Percentiles rank a stretch among this genome's conserved stretches.
phyloP scores from a whole-genome alignment of 176 grass and related monocot species.

The Pharus latifolius region DNA sequence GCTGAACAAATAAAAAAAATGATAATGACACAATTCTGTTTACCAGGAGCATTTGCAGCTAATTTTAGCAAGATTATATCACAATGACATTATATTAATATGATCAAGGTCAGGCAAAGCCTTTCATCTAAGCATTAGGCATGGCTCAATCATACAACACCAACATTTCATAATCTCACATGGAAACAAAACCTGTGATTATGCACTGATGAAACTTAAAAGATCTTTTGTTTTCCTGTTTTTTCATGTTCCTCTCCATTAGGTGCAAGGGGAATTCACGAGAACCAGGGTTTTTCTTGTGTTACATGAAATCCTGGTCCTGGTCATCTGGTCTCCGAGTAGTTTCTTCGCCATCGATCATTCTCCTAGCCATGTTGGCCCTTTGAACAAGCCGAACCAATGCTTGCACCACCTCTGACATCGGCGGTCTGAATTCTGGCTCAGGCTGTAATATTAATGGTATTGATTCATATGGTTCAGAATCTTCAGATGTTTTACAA shows the following conservation, averaged over 20 bases:
- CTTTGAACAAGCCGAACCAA: constrained; percentile 78
- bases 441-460: constrained; percentile 50
- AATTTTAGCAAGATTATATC: neutral
- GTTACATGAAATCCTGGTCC: constrained; percentile 51
- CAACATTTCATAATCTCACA: constrained; percentile 18
- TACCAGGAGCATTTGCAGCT: neutral
- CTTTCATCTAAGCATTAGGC: neutral
- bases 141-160: neutral
- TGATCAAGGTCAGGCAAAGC: neutral
- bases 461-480: constrained; percentile 11
- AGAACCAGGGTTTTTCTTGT: neutral
- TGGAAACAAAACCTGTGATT: constrained; percentile 23
- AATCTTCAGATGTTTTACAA: neutral
- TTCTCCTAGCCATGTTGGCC: constrained; percentile 70
- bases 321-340: constrained; percentile 46
- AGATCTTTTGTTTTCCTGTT: neutral
- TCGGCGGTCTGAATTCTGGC: constrained; percentile 81
- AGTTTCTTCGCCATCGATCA: constrained; percentile 52
- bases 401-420: constrained; percentile 86
- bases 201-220: constrained; percentile 11
- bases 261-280: neutral
- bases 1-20: too few species aligned
- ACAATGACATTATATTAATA: neutral
- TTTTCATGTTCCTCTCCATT: neutral
- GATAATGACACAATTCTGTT: neutral